These are phyloP conservation scores for Penicillium janthinellum DNA, from an alignment of 2,329 filamentous ascomycete species.

Conservation along the genomic window DNA sequence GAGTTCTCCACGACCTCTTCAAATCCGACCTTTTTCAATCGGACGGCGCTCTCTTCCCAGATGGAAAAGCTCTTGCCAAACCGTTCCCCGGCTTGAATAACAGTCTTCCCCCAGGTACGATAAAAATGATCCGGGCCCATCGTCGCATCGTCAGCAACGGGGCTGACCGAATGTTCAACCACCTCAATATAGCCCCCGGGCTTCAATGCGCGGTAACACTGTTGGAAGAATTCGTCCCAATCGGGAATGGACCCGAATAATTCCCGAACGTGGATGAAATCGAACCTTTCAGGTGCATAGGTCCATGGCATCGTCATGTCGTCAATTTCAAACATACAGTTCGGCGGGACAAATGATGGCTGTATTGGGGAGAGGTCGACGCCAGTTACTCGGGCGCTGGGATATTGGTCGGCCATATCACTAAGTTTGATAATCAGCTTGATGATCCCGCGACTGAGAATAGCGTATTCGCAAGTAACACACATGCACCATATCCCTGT, in stretches of 20 bases:
- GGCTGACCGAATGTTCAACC: conserved; percentile 40
- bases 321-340: conserved; percentile 52
- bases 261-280: conserved; percentile 52
- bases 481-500: conserved; percentile 28
- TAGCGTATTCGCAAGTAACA: background rate
- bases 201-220: conserved; percentile 25
- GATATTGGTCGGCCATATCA: conserved; percentile 39
- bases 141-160: conserved; percentile 23
- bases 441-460: background rate
- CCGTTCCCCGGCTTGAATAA: conserved; percentile 18
- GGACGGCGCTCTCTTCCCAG: conserved; percentile 25
- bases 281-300: conserved; percentile 38
- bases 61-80: conserved; percentile 37
- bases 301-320: conserved; percentile 49
- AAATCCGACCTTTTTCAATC: conserved; percentile 30
- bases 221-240: conserved; percentile 46
- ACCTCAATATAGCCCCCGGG: conserved; percentile 44
- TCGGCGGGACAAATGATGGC: conserved; percentile 49
- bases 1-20: conserved; percentile 26
- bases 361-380: conserved; percentile 55
- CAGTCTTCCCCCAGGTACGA: conserved; percentile 20
- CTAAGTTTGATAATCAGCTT: conserved; percentile 16
- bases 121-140: conserved; percentile 23
- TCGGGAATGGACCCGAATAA: conserved; percentile 50
- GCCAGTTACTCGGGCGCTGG: conserved; percentile 47